phyloP scores from a whole-genome alignment of 140 eudicot species.

The Stevia rebaudiana region DNA sequence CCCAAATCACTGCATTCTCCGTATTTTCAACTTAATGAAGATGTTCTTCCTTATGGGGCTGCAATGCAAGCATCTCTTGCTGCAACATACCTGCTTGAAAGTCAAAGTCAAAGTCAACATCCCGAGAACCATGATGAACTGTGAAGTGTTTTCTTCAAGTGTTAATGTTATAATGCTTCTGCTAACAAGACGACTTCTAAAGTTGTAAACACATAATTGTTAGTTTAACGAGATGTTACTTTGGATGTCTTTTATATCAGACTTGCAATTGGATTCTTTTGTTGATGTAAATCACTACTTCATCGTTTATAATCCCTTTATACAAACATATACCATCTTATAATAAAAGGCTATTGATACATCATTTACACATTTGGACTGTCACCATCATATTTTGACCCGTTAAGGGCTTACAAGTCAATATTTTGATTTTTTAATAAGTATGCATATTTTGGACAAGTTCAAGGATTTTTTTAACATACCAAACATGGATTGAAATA shows the following conservation, averaged over 20 bases:
- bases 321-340: background rate
- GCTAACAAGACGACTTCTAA: constrained; percentile 8
- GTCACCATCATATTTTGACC: too few relatives aligned
- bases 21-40: constrained; percentile 56
- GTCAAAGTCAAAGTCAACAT: constrained; percentile 37
- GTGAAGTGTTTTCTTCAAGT: constrained; percentile 24
- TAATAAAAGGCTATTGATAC: too few relatives aligned
- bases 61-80: constrained; percentile 76
- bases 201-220: background rate
- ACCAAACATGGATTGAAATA: too few relatives aligned
- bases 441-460: too few relatives aligned
- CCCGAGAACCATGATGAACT: constrained; percentile 38
- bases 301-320: too few relatives aligned
- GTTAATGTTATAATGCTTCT: background rate
- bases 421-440: too few relatives aligned
- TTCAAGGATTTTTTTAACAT: too few relatives aligned
- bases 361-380: too few relatives aligned
- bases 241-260: background rate
- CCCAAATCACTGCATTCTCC: constrained; percentile 55
- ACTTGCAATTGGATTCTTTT: background rate
- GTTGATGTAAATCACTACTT: background rate
- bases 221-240: background rate
- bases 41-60: constrained; percentile 70
- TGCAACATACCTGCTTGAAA: constrained; percentile 37
- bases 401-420: too few relatives aligned